These are phyloP conservation scores for Rugonectria rugulosa DNA, from an alignment of 2,329 filamentous ascomycete species.

Conservation along the genomic window DNA sequence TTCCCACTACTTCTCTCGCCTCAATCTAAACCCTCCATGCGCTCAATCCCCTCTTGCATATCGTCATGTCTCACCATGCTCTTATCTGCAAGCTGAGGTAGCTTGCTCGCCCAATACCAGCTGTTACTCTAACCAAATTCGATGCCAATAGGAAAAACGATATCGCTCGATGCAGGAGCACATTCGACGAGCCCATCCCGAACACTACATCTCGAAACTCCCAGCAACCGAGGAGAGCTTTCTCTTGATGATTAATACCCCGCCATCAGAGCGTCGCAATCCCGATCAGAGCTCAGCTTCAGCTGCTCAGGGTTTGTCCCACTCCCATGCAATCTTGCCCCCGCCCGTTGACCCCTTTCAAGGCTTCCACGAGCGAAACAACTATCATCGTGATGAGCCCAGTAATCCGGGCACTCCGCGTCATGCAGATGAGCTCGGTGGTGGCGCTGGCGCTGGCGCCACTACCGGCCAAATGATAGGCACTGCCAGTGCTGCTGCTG, in stretches of 20 bases:
- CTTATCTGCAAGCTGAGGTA: slow-evolving; percentile 23
- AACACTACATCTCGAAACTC: slow-evolving; percentile 97
- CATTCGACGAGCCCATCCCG: slow-evolving; percentile 94
- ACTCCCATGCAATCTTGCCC: slow-evolving; percentile 24
- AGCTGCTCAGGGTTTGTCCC: slow-evolving; percentile 43
- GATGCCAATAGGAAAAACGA: slow-evolving; percentile 76
- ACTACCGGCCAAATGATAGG: slow-evolving; percentile 53
- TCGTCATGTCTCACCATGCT: slow-evolving; percentile 39
- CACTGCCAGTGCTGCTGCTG: slow-evolving; percentile 79
- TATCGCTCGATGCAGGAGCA: slow-evolving; percentile 99
- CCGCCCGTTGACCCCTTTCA: slow-evolving; percentile 32
- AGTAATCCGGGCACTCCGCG: slow-evolving; percentile 74
- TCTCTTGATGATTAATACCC: slow-evolving; percentile 91
- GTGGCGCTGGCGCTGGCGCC: no score
- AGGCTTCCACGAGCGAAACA: slow-evolving; percentile 53
- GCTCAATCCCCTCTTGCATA: slow-evolving; percentile 16
- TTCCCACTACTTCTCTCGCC: no score
- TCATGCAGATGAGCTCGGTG: slow-evolving; percentile 72
- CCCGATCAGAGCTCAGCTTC: slow-evolving; percentile 44
- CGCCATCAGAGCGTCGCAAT: slow-evolving; percentile 75
- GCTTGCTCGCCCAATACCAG: slow-evolving; percentile 16
- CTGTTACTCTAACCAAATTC: slow-evolving; percentile 35
- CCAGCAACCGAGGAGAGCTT: slow-evolving; percentile 99
- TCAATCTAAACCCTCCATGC: neutral
- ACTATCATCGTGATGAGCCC: slow-evolving; percentile 71